Conservation (phyloP, 2,329 filamentous ascomycete species). For the Aspergillus luchuensis region DNA sequence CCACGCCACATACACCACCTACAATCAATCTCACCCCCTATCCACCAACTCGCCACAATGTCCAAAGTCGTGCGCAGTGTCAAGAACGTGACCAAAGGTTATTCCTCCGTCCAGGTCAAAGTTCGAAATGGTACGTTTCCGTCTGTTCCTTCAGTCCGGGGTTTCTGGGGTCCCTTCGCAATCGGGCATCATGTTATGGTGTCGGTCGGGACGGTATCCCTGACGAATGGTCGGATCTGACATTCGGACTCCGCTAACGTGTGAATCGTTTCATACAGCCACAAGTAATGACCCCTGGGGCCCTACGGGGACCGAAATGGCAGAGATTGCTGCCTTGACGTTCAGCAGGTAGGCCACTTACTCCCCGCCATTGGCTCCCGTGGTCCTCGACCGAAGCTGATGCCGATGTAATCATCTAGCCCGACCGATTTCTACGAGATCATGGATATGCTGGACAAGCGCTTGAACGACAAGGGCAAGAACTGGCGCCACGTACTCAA, state of each 20-base stretch:
- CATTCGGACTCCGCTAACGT: slow-evolving; percentile 11
- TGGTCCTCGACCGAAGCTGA: neutral
- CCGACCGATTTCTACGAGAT: slow-evolving; percentile 99
- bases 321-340: slow-evolving; percentile 95
- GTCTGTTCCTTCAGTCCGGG: neutral
- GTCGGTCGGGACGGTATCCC: neutral
- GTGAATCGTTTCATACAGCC: slow-evolving; percentile 58
- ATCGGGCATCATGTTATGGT: neutral
- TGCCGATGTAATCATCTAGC: slow-evolving; percentile 50
- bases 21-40: neutral
- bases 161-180: neutral
- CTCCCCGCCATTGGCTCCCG: neutral
- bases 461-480: slow-evolving; percentile 98
- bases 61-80: slow-evolving; percentile 96
- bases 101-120: slow-evolving; percentile 94
- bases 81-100: slow-evolving; percentile 99
- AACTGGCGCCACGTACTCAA: slow-evolving; percentile 99
- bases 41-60: slow-evolving; percentile 57
- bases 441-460: slow-evolving; percentile 99
- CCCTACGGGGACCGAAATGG: slow-evolving; percentile 96
- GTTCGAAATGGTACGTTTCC: slow-evolving; percentile 82
- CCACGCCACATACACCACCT: neutral
- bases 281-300: slow-evolving; percentile 99
- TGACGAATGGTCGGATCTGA: neutral
- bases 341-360: slow-evolving; percentile 79